Base-by-base conservation (phyloP, 78 protist genomes). In the Monosiga brevicollis region DNA sequence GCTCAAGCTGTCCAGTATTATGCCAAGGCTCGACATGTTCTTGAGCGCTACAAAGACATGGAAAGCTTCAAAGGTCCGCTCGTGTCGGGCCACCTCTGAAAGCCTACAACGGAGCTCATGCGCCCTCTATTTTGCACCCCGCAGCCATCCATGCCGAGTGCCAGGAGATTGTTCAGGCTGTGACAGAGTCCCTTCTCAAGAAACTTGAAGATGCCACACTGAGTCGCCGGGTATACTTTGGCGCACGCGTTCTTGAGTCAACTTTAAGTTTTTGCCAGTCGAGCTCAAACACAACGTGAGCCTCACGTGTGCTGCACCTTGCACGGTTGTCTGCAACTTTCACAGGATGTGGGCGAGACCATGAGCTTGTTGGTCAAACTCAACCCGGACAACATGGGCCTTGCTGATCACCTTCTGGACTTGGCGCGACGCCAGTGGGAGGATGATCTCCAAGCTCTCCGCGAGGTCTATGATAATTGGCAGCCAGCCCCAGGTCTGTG, bases 21-120 rank as follows among this genome's bases (percentile, higher is more conserved):
- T 78, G 62, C 39, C 42, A 83, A 89, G 74, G 83, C 93, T 3
- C 26, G 54, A 49, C 90, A 77, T 41, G 86, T 96, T 41, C 85
- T 96, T 26, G 73, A 86, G 38, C 91, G 88, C 36, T 93, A 96
- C 80, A 43, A 80, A 35, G 93, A 95, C 73, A 72, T 94, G 38
- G 95, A 95, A n/a, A 77, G 94, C 25, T 95, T 95, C 89, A 37
- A n/a, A n/a, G 83, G 84, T n/a, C n/a, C n/a, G n/a, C n/a, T n/a
- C n/a, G n/a, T n/a, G n/a, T n/a, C n/a, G n/a, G 26, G 87, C 88
- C 40, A 22, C 23, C 42, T 2, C 39, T 22, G 93, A 87, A n/a
- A 34, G 82, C 76, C 62, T n/a, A 22, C 73, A 32, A n/a, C n/a
- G n/a, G n/a, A n/a, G n/a, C n/a, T n/a, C n/a, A n/a, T n/a, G n/a